A percentile compares a stretch with the other conserved stretches of the same genome.
These are phyloP conservation scores for Vickermania spadyakhi DNA, from an alignment of 208 protist species.

Conservation along the genomic window DNA sequence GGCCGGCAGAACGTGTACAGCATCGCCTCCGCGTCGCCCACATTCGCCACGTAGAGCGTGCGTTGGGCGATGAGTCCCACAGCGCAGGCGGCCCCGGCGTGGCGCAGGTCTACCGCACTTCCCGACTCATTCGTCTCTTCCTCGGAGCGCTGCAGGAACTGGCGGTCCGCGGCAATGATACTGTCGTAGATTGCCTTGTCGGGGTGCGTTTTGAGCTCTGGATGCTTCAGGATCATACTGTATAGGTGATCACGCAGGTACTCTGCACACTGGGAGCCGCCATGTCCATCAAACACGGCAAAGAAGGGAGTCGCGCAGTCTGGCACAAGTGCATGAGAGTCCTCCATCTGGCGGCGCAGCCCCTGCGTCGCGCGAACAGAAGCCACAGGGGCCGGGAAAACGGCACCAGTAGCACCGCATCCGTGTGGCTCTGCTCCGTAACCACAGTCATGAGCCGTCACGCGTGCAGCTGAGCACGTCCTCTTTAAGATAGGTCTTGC, in stretches of 20 bases:
- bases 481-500: no score
- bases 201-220: slow-evolving; percentile 16
- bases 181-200: slow-evolving; percentile 21
- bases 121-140: slow-evolving; percentile 26
- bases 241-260: slow-evolving; percentile 30
- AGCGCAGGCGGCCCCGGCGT: slow-evolving; percentile 8
- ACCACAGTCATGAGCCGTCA: no score
- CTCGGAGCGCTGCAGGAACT: slow-evolving; percentile 18
- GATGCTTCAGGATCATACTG: slow-evolving; percentile 17
- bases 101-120: no score
- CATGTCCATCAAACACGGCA: slow-evolving; percentile 38
- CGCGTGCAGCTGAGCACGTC: no score
- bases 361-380: slow-evolving; percentile 23
- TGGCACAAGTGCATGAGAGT: slow-evolving; percentile 22
- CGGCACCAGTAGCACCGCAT: no score
- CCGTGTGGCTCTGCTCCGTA: no score
- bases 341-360: slow-evolving; percentile 31
- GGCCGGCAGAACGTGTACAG: slow-evolving; percentile 19
- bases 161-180: slow-evolving; percentile 60
- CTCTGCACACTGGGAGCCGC: slow-evolving; percentile 25
- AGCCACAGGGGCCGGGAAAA: background rate
- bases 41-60: slow-evolving; percentile 30
- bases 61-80: slow-evolving; percentile 29
- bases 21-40: slow-evolving; percentile 37
- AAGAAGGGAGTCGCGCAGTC: slow-evolving; percentile 24